phyloP scores from a whole-genome alignment of 2,329 filamentous ascomycete species.

The Podosphaera fusca region DNA sequence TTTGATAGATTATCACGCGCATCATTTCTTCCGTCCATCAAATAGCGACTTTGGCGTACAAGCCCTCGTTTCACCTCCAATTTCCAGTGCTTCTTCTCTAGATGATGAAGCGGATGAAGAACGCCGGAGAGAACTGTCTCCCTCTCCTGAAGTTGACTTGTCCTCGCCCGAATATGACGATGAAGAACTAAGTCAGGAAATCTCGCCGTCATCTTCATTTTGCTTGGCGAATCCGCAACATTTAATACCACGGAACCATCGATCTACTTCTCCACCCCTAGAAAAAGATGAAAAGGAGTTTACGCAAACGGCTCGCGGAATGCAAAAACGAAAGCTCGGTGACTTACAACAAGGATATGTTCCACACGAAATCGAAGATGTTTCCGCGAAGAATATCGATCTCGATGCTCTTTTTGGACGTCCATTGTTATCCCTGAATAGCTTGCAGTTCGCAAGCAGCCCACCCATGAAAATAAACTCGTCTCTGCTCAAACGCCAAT shows the following conservation, averaged over 20 bases:
- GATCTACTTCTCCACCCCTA: conserved; percentile 65
- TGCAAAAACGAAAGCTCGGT: conserved; percentile 36
- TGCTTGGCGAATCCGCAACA: conserved; percentile 29
- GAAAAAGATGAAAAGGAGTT: conserved; percentile 95
- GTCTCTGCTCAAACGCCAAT: conserved; percentile 23
- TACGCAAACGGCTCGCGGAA: conserved; percentile 74
- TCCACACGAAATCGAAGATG: conserved; percentile 13
- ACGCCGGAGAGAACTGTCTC: conserved; percentile 47
- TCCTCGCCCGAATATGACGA: conserved; percentile 71
- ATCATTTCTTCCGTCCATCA: conserved; percentile 50
- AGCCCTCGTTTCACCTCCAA: conserved; percentile 58
- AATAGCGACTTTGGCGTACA: conserved; percentile 25
- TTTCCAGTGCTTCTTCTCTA: conserved; percentile 44
- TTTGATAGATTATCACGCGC: conserved; percentile 67
- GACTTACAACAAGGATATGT: conserved; percentile 30
- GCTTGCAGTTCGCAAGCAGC: conserved; percentile 24
- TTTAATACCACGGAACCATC: conserved; percentile 33
- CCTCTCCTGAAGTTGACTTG: conserved; percentile 81
- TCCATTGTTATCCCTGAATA: conserved; percentile 5
- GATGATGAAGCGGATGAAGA: conserved; percentile 53
- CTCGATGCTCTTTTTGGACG: conserved; percentile 17
- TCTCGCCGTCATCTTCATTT: conserved; percentile 36
- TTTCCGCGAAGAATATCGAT: conserved; percentile 11
- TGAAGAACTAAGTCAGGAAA: conserved; percentile 26
- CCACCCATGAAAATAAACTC: conserved; percentile 28